Evolutionary conservation across 768 basidiomycete genomes (phyloP).

Genomic region (Cystofilobasidium capitatum): DNA sequence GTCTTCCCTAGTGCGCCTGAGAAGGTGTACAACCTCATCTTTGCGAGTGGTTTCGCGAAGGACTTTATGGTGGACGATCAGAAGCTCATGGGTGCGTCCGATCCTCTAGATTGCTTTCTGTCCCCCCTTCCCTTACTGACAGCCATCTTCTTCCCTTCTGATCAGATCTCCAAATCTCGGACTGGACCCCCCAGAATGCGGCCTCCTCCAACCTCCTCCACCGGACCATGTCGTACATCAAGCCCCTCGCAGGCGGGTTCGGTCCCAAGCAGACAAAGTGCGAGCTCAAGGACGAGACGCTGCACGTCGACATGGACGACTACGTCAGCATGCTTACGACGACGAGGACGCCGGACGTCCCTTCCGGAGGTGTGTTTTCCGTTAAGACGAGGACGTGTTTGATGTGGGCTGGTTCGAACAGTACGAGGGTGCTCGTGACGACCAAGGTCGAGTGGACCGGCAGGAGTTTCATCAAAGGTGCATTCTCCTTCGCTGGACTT

Average conservation of each 20-base stretch:
- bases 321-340: conserved; percentile 75
- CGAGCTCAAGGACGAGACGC: conserved; percentile 78
- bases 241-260: conserved; percentile 73
- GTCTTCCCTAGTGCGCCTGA: conserved; percentile 84
- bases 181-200: conserved; percentile 67
- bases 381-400: conserved; percentile 93
- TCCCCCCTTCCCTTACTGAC: background rate
- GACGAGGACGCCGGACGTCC: conserved; percentile 87
- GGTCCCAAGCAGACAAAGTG: conserved; percentile 95
- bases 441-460: conserved; percentile 94
- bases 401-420: conserved; percentile 77
- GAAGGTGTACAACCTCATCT: conserved; percentile 90
- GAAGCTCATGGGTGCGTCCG: conserved; percentile 65
- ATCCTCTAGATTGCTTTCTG: background rate
- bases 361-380: conserved; percentile 80
- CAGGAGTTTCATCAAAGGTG: conserved; percentile 90
- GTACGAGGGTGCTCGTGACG: conserved; percentile 72
- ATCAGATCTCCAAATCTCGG: conserved; percentile 85
- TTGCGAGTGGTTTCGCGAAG: conserved; percentile 89
- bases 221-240: conserved; percentile 93
- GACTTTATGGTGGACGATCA: conserved; percentile 85
- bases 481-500: conserved; percentile 23
- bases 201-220: conserved; percentile 57
- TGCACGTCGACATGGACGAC: conserved; percentile 70
- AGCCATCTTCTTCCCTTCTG: background rate